These are phyloP conservation scores for Colletotrichum horii DNA, from an alignment of 2,329 filamentous ascomycete species.

Conservation along the genomic window DNA sequence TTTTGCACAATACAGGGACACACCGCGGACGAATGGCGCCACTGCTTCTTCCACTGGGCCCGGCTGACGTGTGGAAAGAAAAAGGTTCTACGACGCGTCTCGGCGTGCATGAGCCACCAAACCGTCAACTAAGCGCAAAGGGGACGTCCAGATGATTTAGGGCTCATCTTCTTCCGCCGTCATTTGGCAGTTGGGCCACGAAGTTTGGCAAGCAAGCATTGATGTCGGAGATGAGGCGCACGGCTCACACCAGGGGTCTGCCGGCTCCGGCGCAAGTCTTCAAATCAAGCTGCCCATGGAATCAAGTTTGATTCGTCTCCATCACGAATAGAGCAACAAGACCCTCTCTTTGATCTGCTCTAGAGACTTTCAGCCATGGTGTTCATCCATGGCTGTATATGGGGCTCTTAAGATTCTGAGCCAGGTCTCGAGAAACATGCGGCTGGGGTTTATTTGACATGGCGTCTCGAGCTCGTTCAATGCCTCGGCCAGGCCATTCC, in stretches of 20 bases:
- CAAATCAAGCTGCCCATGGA: neutral
- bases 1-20: neutral
- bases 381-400: neutral
- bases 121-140: neutral
- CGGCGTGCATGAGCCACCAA: neutral
- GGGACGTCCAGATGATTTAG: neutral
- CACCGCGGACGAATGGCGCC: neutral
- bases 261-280: conserved; percentile 7
- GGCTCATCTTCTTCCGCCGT: neutral
- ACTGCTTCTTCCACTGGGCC: neutral
- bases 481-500: neutral
- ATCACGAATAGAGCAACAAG: neutral
- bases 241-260: conserved; percentile 23
- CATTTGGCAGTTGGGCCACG: neutral
- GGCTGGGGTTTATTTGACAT: neutral
- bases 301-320: neutral
- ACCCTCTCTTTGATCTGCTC: neutral
- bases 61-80: neutral
- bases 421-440: neutral
- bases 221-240: conserved; percentile 42
- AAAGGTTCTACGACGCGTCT: neutral
- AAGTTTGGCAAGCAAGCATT: conserved; percentile 29
- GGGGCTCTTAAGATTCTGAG: neutral
- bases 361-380: neutral
- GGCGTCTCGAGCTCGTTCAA: neutral